These are phyloP conservation scores for Alternaria burnsii DNA, from an alignment of 2,329 filamentous ascomycete species.

Conservation along the genomic window DNA sequence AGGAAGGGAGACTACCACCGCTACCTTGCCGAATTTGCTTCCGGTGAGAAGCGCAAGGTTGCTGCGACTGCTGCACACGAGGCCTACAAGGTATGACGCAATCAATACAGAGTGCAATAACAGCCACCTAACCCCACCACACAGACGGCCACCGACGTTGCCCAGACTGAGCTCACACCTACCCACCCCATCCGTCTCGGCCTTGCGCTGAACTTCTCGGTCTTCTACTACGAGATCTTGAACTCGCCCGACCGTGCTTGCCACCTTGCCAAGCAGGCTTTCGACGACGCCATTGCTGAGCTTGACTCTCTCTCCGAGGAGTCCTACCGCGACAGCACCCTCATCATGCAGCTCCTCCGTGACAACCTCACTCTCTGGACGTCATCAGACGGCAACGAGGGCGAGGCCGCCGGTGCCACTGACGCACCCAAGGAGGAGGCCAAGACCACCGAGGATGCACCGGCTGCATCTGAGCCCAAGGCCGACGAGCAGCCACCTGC, in stretches of 20 bases:
- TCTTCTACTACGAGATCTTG: constrained; percentile 99
- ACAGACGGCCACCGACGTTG: constrained; percentile 95
- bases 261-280: constrained; percentile 98
- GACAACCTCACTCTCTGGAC: constrained; percentile 99
- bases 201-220: constrained; percentile 98
- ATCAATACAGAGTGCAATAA: constrained; percentile 25
- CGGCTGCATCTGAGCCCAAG: constrained; percentile 50
- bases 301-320: constrained; percentile 97
- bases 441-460: constrained; percentile 60
- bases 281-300: constrained; percentile 98
- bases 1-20: constrained; percentile 99
- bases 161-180: constrained; percentile 95
- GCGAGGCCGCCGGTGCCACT: constrained; percentile 69
- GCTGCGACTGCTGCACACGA: constrained; percentile 88
- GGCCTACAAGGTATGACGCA: constrained; percentile 87
- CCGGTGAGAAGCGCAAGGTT: constrained; percentile 89
- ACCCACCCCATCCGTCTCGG: constrained; percentile 98
- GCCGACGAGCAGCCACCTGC: constrained; percentile 44
- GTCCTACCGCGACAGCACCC: constrained; percentile 97
- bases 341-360: constrained; percentile 98
- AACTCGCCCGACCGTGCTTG: constrained; percentile 98
- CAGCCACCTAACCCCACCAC: constrained; percentile 30
- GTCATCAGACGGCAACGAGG: constrained; percentile 86
- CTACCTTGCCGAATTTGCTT: constrained; percentile 92
- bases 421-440: constrained; percentile 70